Conservation (phyloP, 306 rosid species). For the Parietaria judaica region DNA sequence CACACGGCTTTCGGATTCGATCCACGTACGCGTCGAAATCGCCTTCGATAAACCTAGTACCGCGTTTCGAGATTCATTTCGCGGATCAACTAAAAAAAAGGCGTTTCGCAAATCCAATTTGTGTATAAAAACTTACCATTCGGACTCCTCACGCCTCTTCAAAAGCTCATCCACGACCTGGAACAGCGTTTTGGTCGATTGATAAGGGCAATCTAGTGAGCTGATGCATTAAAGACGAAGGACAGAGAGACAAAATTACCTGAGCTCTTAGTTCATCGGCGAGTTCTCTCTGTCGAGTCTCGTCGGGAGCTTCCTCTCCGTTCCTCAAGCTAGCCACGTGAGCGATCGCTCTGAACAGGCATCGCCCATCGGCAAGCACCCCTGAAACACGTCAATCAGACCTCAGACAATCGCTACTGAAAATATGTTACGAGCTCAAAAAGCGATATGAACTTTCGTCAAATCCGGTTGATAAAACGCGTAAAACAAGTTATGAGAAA, state of each 20-base stretch:
- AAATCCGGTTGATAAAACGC: too few relatives aligned
- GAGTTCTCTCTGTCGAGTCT: slow-evolving; percentile 62
- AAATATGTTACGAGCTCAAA: too few relatives aligned
- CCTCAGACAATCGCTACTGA: background rate
- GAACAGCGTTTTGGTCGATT: slow-evolving; percentile 8
- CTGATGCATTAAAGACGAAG: background rate
- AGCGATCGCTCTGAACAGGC: slow-evolving; percentile 82
- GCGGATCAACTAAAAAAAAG: background rate
- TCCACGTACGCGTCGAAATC: slow-evolving; percentile 74
- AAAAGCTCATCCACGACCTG: slow-evolving; percentile 81
- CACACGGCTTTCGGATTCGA: slow-evolving; percentile 60
- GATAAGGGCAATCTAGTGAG: slow-evolving; percentile 1
- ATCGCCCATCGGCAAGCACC: slow-evolving; percentile 84
- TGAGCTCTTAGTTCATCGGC: slow-evolving; percentile 91
- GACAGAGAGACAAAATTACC: slow-evolving; percentile 25
- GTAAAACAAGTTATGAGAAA: too few relatives aligned
- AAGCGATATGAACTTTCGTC: too few relatives aligned
- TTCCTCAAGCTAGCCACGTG: slow-evolving; percentile 76
- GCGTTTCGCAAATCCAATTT: background rate
- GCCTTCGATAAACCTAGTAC: slow-evolving; percentile 74
- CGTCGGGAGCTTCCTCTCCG: slow-evolving; percentile 89
- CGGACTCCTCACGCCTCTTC: slow-evolving; percentile 79
- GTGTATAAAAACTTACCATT: slow-evolving; percentile 51
- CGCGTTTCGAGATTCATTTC: background rate
- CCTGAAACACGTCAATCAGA: slow-evolving; percentile 30